A percentile compares a stretch with the other conserved stretches of the same genome.
These are phyloP conservation scores for Mycogone perniciosa DNA, from an alignment of 2,329 filamentous ascomycete genomes.

Conservation along the genomic window DNA sequence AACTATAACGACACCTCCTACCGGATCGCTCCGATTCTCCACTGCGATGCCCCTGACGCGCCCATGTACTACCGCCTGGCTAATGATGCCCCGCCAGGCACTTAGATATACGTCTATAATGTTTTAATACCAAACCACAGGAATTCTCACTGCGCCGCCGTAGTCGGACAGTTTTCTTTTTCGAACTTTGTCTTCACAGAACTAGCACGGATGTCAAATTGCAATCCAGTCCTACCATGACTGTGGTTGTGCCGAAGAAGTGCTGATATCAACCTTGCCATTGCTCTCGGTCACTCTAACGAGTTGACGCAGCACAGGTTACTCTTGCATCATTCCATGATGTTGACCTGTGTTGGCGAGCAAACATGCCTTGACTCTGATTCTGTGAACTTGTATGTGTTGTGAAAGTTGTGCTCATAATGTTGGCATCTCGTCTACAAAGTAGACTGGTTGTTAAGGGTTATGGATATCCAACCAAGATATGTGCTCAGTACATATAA, in stretches of 20 bases:
- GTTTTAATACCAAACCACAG: slow-evolving; percentile 4
- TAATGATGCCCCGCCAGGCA: slow-evolving; percentile 8
- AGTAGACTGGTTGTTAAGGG: too few species aligned
- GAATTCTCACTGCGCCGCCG: background rate
- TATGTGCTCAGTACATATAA: too few species aligned
- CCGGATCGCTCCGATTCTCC: slow-evolving; percentile 6
- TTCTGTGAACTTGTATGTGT: background rate
- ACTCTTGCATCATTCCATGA: slow-evolving; percentile 12
- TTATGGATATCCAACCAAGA: too few species aligned
- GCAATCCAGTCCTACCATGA: slow-evolving; percentile 79
- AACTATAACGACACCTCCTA: slow-evolving; percentile 25
- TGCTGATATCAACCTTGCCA: slow-evolving; percentile 66
- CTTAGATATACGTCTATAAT: slow-evolving; percentile 8
- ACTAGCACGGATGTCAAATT: slow-evolving; percentile 99
- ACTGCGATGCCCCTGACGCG: slow-evolving; percentile 7
- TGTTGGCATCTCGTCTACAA: too few species aligned
- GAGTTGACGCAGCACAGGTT: slow-evolving; percentile 21
- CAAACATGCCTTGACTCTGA: slow-evolving; percentile 15
- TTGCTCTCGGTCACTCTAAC: slow-evolving; percentile 25
- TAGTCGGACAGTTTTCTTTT: background rate
- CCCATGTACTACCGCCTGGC: slow-evolving; percentile 10
- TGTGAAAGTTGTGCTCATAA: background rate
- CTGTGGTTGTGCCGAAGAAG: slow-evolving; percentile 98
- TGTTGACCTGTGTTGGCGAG: slow-evolving; percentile 22
- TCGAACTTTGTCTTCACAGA: background rate